Evolutionary conservation across 2,329 filamentous ascomycete species (phyloP), one percentile per base, ranked within the genome.

Genomic region (Hypomyces rosellus): DNA sequence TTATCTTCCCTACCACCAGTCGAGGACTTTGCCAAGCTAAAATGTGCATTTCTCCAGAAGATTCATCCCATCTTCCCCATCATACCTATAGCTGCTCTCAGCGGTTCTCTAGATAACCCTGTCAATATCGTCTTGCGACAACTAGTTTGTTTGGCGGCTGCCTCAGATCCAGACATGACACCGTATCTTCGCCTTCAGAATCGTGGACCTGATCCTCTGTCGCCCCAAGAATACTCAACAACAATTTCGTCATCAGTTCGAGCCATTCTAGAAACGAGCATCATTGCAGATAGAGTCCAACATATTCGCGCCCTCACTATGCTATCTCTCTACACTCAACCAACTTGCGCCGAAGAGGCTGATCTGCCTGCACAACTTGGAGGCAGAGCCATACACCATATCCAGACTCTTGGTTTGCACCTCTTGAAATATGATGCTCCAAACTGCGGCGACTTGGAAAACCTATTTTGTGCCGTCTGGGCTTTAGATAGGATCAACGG

Each of bases 321-420:
- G 44, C 62, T 82, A 15, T 80, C 79, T 0, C 66, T 83, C n/a
- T 83, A 80, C 56, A 75, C 74, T n/a, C 79, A 84, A 52, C 77
- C 77, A 0, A 71, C 70, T 4, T 70, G 70, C 41, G 68, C 75
- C 2, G 74, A 78, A 34, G 78, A 82, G 55, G 72, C 76, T 11
- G 77, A 82, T 55, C 59, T 76, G 4, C 77, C 80, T 0, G 73
- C 78, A 1, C 72, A 80, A 25, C 62, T 82, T 2, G 76, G 74
- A 25, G 73, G 71, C 7, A 71, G 74, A 15, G 80, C 80, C 1
- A 71, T 81, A 8, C 78, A 82, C 48, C 77, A 83, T 50, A 72
- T 76, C 37, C 75, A 81, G 38, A 81, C 78, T 0, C 64, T 82
- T 0, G 67, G 80, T 1, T 59, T 82, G 15, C 81, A 84, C 49